phyloP scores from a whole-genome alignment of 148 eudicot genomes.

The Vaccinium darrowii region DNA sequence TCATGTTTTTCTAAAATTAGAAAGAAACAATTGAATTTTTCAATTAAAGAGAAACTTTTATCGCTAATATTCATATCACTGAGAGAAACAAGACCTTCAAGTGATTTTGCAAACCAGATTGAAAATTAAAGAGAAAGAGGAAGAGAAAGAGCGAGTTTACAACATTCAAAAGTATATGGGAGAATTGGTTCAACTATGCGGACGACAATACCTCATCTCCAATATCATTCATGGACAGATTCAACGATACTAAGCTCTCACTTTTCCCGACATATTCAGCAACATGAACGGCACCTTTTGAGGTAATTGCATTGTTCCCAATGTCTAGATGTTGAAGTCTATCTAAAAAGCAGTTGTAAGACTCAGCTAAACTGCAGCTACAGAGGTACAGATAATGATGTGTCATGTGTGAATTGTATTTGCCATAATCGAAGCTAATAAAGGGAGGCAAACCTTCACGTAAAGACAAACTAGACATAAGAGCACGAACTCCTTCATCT shows the following conservation, averaged over 20 bases:
- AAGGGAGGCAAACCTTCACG: constrained; percentile 57
- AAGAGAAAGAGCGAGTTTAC: neutral
- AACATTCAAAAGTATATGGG: neutral
- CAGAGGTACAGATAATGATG: neutral
- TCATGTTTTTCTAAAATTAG: neutral
- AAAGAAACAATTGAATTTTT: neutral
- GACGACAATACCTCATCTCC: constrained; percentile 73
- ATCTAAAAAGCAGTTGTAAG: constrained; percentile 28
- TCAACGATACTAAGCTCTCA: constrained; percentile 72
- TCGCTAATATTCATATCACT: neutral
- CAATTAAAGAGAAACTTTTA: neutral
- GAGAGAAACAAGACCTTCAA: neutral
- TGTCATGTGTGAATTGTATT: neutral
- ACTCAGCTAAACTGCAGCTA: constrained; percentile 9
- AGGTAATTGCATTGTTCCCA: constrained; percentile 79
- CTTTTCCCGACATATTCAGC: constrained; percentile 77
- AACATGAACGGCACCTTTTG: constrained; percentile 73
- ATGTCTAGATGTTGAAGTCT: constrained; percentile 67
- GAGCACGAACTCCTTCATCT: constrained; percentile 88
- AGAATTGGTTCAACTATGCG: neutral
- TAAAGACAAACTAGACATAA: constrained; percentile 62
- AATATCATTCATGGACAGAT: constrained; percentile 85
- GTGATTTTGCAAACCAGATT: neutral
- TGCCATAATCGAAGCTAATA: neutral
- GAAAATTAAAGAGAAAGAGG: neutral